phyloP scores from a whole-genome alignment of 306 rosid genomes.

The Styphnolobium japonicum region DNA sequence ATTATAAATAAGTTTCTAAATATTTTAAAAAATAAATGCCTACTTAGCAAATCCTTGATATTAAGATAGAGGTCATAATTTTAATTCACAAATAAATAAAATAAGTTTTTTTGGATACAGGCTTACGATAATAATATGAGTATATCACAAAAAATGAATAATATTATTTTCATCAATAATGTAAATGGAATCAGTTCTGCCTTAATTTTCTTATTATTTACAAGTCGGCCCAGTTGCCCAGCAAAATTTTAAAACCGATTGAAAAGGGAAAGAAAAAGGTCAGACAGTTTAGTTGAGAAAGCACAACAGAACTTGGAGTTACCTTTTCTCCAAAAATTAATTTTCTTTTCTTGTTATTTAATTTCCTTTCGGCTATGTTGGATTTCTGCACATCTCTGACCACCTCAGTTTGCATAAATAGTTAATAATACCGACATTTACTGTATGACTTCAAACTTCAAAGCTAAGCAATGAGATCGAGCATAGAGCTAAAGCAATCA shows the following conservation, averaged over 20 bases:
- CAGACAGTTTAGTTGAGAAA: constrained; percentile 35
- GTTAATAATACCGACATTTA: background rate
- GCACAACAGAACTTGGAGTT: constrained; percentile 27
- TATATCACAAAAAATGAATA: background rate
- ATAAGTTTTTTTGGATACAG: too few species aligned
- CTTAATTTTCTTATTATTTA: background rate
- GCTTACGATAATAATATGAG: too few species aligned
- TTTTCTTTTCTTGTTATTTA: background rate
- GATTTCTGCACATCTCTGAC: constrained; percentile 26
- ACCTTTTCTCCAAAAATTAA: constrained; percentile 24
- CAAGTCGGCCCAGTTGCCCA: constrained; percentile 20
- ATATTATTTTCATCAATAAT: background rate
- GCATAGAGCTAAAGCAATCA: constrained; percentile 18
- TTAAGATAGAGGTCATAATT: background rate
- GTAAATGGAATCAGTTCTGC: background rate
- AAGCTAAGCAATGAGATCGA: constrained; percentile 43
- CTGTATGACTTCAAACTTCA: constrained; percentile 41
- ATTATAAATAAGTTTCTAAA: too few species aligned
- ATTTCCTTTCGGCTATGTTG: constrained; percentile 26
- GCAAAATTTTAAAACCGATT: constrained; percentile 8
- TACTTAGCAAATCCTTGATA: too few species aligned
- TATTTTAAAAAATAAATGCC: too few species aligned
- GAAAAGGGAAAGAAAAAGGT: constrained; percentile 27
- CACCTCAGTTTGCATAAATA: constrained; percentile 9
- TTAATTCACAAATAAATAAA: background rate